Evolutionary conservation across 441 rosid genomes (phyloP).

Genomic region (Adansonia grandidieri): DNA sequence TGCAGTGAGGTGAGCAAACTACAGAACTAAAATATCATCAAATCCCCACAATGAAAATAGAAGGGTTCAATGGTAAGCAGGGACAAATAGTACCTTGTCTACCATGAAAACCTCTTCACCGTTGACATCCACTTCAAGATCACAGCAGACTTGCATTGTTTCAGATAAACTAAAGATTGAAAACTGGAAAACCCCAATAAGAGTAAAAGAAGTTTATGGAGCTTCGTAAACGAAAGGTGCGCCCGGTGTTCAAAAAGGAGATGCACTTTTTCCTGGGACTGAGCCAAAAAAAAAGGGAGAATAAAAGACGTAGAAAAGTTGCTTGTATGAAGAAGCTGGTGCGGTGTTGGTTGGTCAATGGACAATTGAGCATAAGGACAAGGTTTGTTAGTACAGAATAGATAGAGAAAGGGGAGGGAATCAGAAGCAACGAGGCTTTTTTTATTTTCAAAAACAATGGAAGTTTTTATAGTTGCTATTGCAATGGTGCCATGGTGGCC

Average conservation of each 20-base stretch:
- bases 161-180: not conserved
- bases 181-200: constrained; percentile 19
- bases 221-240: not conserved
- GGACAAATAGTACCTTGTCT: constrained; percentile 47
- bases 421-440: constrained; percentile 24
- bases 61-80: not conserved
- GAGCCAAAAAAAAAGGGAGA: constrained; percentile 9
- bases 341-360: constrained; percentile 38
- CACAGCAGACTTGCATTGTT: constrained; percentile 49
- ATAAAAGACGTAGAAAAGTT: constrained; percentile 10
- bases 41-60: not conserved
- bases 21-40: not conserved
- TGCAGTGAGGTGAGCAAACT: not conserved
- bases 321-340: constrained; percentile 23
- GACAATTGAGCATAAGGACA: constrained; percentile 19
- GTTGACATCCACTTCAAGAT: constrained; percentile 61
- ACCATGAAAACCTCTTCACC: constrained; percentile 58
- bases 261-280: constrained; percentile 22
- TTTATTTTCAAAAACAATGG: not conserved
- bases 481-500: not conserved
- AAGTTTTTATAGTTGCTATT: not conserved
- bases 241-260: constrained; percentile 14
- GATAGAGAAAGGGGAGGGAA: constrained; percentile 29
- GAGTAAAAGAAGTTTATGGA: constrained; percentile 17
- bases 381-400: constrained; percentile 25